Conservation (phyloP, 2,329 filamentous ascomycete genomes). For the Xylariaceae sp. region DNA sequence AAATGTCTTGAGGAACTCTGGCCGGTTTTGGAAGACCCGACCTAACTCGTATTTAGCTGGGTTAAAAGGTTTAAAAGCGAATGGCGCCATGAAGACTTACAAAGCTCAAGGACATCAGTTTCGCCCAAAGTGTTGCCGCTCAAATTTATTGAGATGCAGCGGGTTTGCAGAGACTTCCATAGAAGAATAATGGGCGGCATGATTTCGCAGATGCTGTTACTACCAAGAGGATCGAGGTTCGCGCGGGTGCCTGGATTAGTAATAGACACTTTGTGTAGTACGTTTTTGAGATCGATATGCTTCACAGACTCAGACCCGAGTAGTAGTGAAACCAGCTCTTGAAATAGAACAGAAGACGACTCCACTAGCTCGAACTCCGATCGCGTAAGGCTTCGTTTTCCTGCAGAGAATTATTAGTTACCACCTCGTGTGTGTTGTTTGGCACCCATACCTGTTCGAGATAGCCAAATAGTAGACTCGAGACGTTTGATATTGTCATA, state of each 20-base stretch:
- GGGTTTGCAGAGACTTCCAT: conserved; percentile 40
- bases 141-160: conserved; percentile 48
- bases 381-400: conserved; percentile 40
- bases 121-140: conserved; percentile 45
- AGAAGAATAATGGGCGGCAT: conserved; percentile 46
- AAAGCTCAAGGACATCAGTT: conserved; percentile 44
- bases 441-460: conserved; percentile 41
- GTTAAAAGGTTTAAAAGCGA: not conserved
- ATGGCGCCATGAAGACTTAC: conserved; percentile 28
- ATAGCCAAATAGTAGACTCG: conserved; percentile 47
- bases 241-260: conserved; percentile 11
- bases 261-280: conserved; percentile 22
- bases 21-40: conserved; percentile 25
- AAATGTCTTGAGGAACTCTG: conserved; percentile 40
- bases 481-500: conserved; percentile 41
- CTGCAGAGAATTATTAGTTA: not conserved
- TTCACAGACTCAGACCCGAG: conserved; percentile 53
- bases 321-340: conserved; percentile 52
- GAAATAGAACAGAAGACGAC: conserved; percentile 47
- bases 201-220: conserved; percentile 32
- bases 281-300: conserved; percentile 49
- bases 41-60: conserved; percentile 11
- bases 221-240: conserved; percentile 3
- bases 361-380: conserved; percentile 43
- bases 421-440: not conserved